Conservation (phyloP, 257 asterid species). For the Solanum clarkiae region DNA sequence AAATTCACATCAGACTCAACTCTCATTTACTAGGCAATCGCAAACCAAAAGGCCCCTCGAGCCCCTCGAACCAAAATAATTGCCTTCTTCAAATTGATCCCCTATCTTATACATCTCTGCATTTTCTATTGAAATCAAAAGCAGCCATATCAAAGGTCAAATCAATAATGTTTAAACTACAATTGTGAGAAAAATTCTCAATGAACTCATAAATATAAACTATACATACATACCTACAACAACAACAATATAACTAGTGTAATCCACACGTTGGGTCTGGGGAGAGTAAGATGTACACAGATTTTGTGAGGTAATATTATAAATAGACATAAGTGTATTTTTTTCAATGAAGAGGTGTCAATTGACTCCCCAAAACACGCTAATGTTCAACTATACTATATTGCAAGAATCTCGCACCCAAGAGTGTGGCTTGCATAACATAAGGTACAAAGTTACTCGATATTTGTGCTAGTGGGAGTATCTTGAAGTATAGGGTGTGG, state of each 20-base stretch:
- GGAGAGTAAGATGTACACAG: no score
- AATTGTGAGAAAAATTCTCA: not conserved
- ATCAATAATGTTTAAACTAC: not conserved
- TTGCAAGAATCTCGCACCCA: not conserved
- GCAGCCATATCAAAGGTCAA: not conserved
- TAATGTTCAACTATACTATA: not conserved
- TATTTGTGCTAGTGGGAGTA: not conserved
- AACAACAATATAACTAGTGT: no score
- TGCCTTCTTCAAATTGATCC: not conserved
- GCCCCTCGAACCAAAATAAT: not conserved
- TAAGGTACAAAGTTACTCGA: not conserved
- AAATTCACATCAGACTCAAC: not conserved
- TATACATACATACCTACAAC: not conserved
- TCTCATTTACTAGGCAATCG: not conserved
- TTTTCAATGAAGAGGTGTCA: not conserved
- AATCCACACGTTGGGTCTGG: no score
- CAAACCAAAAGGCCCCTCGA: not conserved
- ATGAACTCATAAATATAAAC: not conserved
- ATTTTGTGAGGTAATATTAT: no score
- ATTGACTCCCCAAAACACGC: not conserved
- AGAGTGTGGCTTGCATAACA: not conserved
- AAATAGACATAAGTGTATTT: no score
- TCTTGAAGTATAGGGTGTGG: not conserved
- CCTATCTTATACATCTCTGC: not conserved
- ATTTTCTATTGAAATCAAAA: not conserved